Evolutionary conservation across 805 yeast species (phyloP).

Genomic region (Hanseniaspora opuntiae): DNA sequence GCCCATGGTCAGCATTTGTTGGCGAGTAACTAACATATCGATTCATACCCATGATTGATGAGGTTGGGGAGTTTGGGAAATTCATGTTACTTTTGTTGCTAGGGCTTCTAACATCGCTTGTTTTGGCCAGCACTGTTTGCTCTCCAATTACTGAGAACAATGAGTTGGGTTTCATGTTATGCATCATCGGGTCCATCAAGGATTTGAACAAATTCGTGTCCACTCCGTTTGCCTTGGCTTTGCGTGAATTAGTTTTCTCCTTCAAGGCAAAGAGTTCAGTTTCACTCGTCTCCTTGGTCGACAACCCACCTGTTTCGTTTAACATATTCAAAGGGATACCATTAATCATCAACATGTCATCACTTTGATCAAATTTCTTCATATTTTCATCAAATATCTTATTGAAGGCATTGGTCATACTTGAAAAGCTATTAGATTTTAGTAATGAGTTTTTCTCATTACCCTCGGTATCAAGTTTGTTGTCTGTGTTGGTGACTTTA

Average conservation of each 20-base stretch:
- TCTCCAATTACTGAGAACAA: neutral
- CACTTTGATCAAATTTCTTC: constrained; percentile 24
- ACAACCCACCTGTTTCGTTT: constrained; percentile 62
- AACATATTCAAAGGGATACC: constrained; percentile 61
- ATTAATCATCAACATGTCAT: constrained; percentile 39
- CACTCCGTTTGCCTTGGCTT: neutral
- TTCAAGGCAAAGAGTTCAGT: constrained; percentile 1
- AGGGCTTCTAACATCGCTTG: neutral
- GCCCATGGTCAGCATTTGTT: neutral
- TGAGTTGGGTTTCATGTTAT: neutral
- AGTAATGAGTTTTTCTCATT: neutral
- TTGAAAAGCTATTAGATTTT: neutral
- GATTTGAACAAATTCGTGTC: constrained; percentile 1
- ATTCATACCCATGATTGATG: neutral
- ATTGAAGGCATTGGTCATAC: neutral
- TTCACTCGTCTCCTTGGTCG: neutral
- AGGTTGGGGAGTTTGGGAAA: neutral
- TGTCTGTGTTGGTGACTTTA: neutral
- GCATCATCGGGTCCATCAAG: neutral
- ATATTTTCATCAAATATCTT: constrained; percentile 20
- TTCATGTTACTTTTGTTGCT: neutral
- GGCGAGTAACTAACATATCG: constrained; percentile 4
- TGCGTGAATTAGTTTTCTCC: neutral
- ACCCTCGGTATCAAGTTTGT: neutral
- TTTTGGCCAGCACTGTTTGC: neutral